A percentile compares a stretch with the other conserved stretches of the same genome.
Conservation (phyloP, 306 rosid species). For the Quercus variabilis region DNA sequence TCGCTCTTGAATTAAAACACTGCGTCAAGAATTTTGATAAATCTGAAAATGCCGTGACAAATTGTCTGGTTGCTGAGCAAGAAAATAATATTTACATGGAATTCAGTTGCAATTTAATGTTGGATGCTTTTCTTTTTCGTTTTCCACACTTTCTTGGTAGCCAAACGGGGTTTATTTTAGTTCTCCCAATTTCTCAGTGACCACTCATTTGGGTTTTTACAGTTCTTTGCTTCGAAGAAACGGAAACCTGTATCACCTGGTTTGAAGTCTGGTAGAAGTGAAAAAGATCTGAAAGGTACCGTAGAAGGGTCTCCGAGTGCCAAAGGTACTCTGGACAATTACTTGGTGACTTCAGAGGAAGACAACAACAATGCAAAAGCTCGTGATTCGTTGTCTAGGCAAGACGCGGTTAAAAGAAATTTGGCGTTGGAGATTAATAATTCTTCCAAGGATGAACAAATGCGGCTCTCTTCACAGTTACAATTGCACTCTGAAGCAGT, state of each 20-base stretch:
- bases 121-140: neutral
- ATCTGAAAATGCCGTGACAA: neutral
- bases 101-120: neutral
- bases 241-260: conserved; percentile 62
- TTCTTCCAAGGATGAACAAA: conserved; percentile 34
- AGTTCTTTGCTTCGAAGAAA: conserved; percentile 87
- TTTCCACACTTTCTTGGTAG: neutral
- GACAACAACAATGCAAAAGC: conserved; percentile 9
- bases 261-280: conserved; percentile 47
- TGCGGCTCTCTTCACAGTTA: conserved; percentile 23
- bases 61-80: neutral
- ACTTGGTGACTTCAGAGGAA: conserved; percentile 56
- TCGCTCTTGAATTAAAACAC: neutral
- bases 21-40: neutral
- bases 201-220: neutral
- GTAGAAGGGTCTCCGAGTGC: conserved; percentile 67
- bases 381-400: conserved; percentile 17
- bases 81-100: too few species aligned
- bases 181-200: neutral
- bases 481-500: conserved; percentile 18
- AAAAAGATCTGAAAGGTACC: conserved; percentile 37
- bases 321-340: conserved; percentile 60
- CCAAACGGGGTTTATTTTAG: neutral
- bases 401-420: conserved; percentile 50
- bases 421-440: conserved; percentile 41